Conservation (phyloP, 2,329 filamentous ascomycete genomes). For the Coleophoma crateriformis region DNA sequence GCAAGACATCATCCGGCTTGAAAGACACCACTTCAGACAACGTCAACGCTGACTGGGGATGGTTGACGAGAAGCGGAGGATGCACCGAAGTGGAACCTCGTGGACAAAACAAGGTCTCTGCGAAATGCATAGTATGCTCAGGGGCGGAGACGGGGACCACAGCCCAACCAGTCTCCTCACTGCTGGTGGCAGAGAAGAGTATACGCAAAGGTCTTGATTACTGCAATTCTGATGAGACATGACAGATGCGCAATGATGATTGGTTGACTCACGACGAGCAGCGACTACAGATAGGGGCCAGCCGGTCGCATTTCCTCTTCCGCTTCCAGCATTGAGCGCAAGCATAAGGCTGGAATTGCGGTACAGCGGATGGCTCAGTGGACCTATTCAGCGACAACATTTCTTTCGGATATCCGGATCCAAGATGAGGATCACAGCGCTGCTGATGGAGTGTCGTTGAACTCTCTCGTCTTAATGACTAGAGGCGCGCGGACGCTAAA, state of each 20-base stretch:
- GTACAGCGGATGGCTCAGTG: background rate
- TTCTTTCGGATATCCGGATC: too few species aligned
- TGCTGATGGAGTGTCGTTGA: background rate
- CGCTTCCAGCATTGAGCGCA: conserved; percentile 7
- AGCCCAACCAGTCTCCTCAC: background rate
- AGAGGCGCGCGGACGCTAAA: background rate
- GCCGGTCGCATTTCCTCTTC: conserved; percentile 13
- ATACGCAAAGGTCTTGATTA: conserved; percentile 9
- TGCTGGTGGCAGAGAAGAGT: background rate
- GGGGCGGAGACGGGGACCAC: background rate
- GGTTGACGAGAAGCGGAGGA: too few species aligned
- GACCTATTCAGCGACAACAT: too few species aligned
- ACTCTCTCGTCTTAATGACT: background rate
- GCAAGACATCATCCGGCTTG: too few species aligned
- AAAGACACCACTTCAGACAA: too few species aligned
- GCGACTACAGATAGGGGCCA: conserved; percentile 8
- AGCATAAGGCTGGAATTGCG: background rate
- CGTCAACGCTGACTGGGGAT: too few species aligned
- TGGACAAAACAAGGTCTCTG: too few species aligned
- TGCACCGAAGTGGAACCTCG: too few species aligned
- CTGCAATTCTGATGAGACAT: conserved; percentile 1
- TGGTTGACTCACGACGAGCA: conserved; percentile 7
- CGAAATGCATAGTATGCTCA: background rate
- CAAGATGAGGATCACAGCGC: too few species aligned
- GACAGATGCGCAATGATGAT: background rate